phyloP scores from a whole-genome alignment of 108 stramenopile species.

The Skeletonema grethae region DNA sequence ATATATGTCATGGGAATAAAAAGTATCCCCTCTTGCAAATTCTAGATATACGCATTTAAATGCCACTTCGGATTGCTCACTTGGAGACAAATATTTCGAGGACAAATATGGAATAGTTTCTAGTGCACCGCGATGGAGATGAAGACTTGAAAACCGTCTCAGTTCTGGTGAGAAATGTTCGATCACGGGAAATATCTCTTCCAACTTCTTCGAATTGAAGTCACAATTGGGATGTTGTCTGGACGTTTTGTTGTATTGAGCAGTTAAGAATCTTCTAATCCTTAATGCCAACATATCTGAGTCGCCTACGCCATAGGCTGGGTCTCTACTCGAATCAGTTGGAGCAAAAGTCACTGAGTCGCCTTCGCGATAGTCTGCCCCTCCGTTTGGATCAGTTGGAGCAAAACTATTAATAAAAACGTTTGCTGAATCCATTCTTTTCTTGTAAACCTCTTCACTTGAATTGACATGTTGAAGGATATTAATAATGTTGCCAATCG shows the following conservation, averaged over 20 bases:
- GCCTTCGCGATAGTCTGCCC: not conserved
- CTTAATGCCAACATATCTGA: not conserved
- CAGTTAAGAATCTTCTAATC: conserved; percentile 10
- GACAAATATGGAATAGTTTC: conserved; percentile 36
- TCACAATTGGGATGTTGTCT: not conserved
- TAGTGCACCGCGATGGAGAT: conserved; percentile 8
- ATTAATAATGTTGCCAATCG: not conserved
- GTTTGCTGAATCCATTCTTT: not conserved
- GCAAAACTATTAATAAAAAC: not conserved
- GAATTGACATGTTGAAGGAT: not conserved
- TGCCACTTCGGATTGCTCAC: conserved; percentile 33
- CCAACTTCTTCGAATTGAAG: conserved; percentile 13
- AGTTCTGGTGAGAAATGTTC: conserved; percentile 19
- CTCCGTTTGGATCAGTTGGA: not conserved
- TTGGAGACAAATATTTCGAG: conserved; percentile 9
- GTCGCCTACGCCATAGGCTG: not conserved
- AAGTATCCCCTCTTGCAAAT: conserved; percentile 26
- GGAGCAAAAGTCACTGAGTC: not conserved
- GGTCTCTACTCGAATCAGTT: not conserved
- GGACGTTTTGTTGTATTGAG: conserved; percentile 12
- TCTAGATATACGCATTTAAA: conserved; percentile 22
- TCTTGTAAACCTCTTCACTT: not conserved
- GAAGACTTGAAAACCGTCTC: conserved; percentile 12
- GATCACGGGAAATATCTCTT: conserved; percentile 23
- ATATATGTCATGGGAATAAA: conserved; percentile 5